phyloP scores from a whole-genome alignment of 1,284 basidiomycete species.

The Waitea zeae region DNA sequence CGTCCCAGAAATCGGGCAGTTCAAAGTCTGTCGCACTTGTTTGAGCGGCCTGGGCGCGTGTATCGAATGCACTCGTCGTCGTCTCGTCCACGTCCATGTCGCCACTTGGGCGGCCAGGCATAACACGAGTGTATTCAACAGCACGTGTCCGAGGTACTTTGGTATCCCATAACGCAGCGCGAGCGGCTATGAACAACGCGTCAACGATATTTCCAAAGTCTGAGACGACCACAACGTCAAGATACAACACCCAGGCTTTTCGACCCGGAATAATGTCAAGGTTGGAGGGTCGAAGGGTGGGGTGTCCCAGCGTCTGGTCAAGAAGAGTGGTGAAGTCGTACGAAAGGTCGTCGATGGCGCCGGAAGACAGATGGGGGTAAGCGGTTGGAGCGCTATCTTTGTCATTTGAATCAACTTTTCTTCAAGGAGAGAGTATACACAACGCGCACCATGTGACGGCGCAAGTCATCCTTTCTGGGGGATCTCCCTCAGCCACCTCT shows the following conservation, averaged over 20 bases:
- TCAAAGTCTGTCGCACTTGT: slow-evolving; percentile 73
- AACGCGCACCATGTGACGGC: slow-evolving; percentile 52
- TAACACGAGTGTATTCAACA: slow-evolving; percentile 41
- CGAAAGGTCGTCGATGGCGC: slow-evolving; percentile 53
- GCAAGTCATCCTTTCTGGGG: slow-evolving; percentile 43
- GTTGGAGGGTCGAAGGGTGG: slow-evolving; percentile 40
- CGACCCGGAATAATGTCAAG: slow-evolving; percentile 42
- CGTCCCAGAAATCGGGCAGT: slow-evolving; percentile 70
- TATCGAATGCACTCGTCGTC: slow-evolving; percentile 35
- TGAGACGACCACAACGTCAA: slow-evolving; percentile 53
- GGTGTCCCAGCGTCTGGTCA: slow-evolving; percentile 40
- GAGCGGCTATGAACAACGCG: slow-evolving; percentile 57
- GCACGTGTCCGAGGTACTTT: slow-evolving; percentile 55
- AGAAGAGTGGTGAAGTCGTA: slow-evolving; percentile 44
- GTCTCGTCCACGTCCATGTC: slow-evolving; percentile 36
- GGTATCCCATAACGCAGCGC: slow-evolving; percentile 65
- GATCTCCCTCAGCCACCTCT: slow-evolving; percentile 24
- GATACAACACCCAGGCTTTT: slow-evolving; percentile 50
- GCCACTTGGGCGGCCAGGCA: slow-evolving; percentile 14
- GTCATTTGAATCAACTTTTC: slow-evolving; percentile 16
- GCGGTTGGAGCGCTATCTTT: slow-evolving; percentile 55
- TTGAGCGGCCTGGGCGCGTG: slow-evolving; percentile 22
- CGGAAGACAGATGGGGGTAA: slow-evolving; percentile 45
- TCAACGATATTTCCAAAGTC: slow-evolving; percentile 62
- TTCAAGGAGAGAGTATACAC: slow-evolving; percentile 1